phyloP scores from a whole-genome alignment of 2,329 filamentous ascomycete species.

The Dactylellina sp. region DNA sequence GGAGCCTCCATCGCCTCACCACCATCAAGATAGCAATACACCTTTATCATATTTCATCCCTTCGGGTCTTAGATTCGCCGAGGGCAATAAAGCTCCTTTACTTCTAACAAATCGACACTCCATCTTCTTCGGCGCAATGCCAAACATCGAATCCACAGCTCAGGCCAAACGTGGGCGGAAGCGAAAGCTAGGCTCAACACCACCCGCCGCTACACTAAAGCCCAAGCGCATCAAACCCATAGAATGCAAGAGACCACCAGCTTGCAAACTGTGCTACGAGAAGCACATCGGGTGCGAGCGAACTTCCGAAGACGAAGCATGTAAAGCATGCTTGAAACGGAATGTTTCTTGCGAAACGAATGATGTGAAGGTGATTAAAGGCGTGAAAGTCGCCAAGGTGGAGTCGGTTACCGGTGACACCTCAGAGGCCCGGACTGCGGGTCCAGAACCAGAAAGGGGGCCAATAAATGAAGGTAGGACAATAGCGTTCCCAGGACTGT shows the following conservation, averaged over 20 bases:
- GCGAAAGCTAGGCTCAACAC: slow-evolving; percentile 6
- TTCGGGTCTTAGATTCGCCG: background rate
- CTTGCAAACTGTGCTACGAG: slow-evolving; percentile 45
- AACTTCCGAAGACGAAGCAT: slow-evolving; percentile 9
- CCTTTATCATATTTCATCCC: background rate
- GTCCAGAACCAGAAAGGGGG: background rate
- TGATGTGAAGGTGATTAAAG: slow-evolving; percentile 36
- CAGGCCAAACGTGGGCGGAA: slow-evolving; percentile 20
- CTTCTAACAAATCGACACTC: background rate
- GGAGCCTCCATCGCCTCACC: background rate
- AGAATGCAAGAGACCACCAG: slow-evolving; percentile 24
- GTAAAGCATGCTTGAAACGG: slow-evolving; percentile 24
- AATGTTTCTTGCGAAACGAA: slow-evolving; percentile 23
- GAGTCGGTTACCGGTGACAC: background rate
- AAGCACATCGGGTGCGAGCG: slow-evolving; percentile 47
- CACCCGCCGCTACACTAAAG: slow-evolving; percentile 2
- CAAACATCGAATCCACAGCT: background rate
- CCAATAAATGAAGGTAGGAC: slow-evolving; percentile 6
- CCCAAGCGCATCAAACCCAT: slow-evolving; percentile 16
- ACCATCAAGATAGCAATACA: background rate
- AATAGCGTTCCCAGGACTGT: background rate
- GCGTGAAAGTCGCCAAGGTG: slow-evolving; percentile 10
- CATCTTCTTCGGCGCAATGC: background rate
- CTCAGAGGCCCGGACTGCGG: background rate
- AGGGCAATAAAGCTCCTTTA: background rate